phyloP scores from a whole-genome alignment of 495 filamentous ascomycete species.

The Bryoglossum gracile region DNA sequence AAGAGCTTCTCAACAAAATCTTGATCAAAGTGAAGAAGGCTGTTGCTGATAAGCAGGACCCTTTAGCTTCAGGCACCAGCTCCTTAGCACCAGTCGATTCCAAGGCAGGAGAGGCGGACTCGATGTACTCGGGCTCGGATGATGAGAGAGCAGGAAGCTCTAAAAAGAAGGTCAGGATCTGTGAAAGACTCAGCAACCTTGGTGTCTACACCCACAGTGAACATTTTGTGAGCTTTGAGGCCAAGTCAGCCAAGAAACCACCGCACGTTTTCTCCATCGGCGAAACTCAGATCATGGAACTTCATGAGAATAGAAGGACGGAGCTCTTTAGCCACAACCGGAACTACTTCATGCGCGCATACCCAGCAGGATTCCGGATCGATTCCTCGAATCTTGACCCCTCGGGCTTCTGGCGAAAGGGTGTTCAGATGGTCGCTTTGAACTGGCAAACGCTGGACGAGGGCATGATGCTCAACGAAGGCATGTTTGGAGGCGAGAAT shows the following conservation, averaged over 20 bases:
- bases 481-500: conserved; percentile 73
- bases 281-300: conserved; percentile 66
- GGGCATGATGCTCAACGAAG: conserved; percentile 93
- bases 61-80: conserved; percentile 11
- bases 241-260: conserved; percentile 58
- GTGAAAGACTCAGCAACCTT: conserved; percentile 61
- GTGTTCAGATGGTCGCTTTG: conserved; percentile 85
- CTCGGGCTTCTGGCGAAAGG: conserved; percentile 74
- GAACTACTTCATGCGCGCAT: conserved; percentile 79
- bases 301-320: conserved; percentile 51
- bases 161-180: conserved; percentile 56
- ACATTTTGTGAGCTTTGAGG: conserved; percentile 56
- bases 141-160: conserved; percentile 25
- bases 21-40: conserved; percentile 84
- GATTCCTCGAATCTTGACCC: conserved; percentile 82
- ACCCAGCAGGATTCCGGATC: conserved; percentile 76
- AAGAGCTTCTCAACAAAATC: conserved; percentile 65
- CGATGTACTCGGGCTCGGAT: conserved; percentile 27
- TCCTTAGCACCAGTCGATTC: conserved; percentile 17
- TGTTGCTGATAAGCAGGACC: conserved; percentile 35
- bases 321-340: conserved; percentile 77
- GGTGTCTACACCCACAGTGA: conserved; percentile 79
- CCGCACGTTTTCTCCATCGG: conserved; percentile 84
- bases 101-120: conserved; percentile 13
- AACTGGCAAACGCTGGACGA: conserved; percentile 92